Conservation (phyloP, 371 early-diverging fungal genomes). For the Globomyces sp. region DNA sequence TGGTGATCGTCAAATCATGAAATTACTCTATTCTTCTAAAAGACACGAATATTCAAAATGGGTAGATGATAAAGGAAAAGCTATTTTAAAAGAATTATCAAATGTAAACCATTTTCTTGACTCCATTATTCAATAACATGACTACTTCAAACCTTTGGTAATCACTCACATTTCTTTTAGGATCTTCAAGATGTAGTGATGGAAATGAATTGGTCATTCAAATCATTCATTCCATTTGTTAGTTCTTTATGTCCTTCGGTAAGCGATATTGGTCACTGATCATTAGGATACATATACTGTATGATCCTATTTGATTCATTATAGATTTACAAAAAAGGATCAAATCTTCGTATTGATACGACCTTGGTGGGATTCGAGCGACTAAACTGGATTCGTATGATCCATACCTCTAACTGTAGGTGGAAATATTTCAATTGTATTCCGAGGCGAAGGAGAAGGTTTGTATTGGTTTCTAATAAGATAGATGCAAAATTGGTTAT, state of each 20-base stretch:
- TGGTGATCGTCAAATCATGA: conserved; percentile 43
- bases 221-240: conserved; percentile 42
- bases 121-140: background rate
- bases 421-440: conserved; percentile 36
- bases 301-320: conserved; percentile 14
- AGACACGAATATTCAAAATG: conserved; percentile 37
- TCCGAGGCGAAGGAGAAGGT: conserved; percentile 32
- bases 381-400: conserved; percentile 46
- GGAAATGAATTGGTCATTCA: conserved; percentile 47
- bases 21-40: conserved; percentile 25
- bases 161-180: conserved; percentile 15
- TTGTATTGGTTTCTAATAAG: conserved; percentile 5
- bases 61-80: conserved; percentile 35
- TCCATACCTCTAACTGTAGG: conserved; percentile 5
- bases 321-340: conserved; percentile 41
- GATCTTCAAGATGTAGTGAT: conserved; percentile 44
- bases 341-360: conserved; percentile 45
- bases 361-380: conserved; percentile 52
- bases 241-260: conserved; percentile 39
- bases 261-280: too few species aligned
- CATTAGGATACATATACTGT: conserved; percentile 24
- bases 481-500: conserved; percentile 38
- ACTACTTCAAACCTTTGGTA: background rate
- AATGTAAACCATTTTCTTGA: conserved; percentile 22
- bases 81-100: conserved; percentile 31